These are phyloP conservation scores for Mycena alexandri DNA, from an alignment of 768 basidiomycete species.

Conservation along the genomic window DNA sequence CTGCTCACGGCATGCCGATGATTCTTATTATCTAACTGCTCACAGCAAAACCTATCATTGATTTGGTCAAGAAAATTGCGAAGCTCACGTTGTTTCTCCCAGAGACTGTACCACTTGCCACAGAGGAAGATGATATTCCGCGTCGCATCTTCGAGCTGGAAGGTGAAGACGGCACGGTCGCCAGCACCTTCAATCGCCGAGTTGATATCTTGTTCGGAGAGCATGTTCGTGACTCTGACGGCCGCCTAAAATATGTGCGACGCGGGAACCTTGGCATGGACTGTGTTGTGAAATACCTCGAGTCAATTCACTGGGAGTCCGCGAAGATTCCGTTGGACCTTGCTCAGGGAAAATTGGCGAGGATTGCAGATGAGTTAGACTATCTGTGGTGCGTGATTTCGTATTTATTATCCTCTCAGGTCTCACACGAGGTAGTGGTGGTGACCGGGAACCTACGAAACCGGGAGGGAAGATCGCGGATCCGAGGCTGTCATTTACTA, in stretches of 20 bases:
- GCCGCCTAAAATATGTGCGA: not conserved
- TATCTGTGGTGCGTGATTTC: too few species aligned
- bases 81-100: constrained; percentile 15
- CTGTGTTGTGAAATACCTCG: not conserved
- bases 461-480: constrained; percentile 1
- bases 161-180: constrained; percentile 16
- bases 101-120: constrained; percentile 23
- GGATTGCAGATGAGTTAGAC: too few species aligned
- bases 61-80: constrained; percentile 16
- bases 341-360: not conserved
- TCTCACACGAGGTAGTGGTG: too few species aligned
- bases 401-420: too few species aligned
- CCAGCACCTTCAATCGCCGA: constrained; percentile 9
- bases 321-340: not conserved
- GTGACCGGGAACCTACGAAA: constrained; percentile 13
- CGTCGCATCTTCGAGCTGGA: constrained; percentile 20
- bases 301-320: not conserved
- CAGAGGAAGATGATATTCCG: constrained; percentile 23
- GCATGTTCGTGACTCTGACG: constrained; percentile 6
- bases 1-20: constrained; percentile 13
- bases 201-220: constrained; percentile 5
- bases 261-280: not conserved
- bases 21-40: constrained; percentile 15
- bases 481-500: constrained; percentile 12
- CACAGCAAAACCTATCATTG: too few species aligned